Percentiles rank a stretch among this genome's conserved stretches.
Conservation (phyloP, 331 rosid genomes). For the Phaseolus coccineus region DNA sequence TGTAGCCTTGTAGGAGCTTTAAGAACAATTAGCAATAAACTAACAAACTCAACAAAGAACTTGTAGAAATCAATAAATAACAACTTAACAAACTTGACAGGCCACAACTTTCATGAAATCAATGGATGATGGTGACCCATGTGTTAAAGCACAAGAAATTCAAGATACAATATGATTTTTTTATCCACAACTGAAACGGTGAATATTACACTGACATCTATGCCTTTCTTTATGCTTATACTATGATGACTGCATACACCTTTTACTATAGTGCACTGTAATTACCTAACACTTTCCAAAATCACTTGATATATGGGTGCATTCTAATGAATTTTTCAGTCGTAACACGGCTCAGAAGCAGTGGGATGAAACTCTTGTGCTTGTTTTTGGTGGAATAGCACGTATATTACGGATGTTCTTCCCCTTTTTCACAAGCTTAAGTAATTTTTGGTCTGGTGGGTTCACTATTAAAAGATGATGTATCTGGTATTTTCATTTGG, state of each 20-base stretch:
- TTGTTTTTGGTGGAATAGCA: conserved; percentile 92
- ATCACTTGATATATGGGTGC: conserved; percentile 12
- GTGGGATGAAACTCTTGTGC: conserved; percentile 97
- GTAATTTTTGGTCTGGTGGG: conserved; percentile 91
- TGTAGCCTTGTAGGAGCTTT: conserved; percentile 30
- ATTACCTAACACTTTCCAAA: conserved; percentile 14
- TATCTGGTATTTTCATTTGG: conserved; percentile 42
- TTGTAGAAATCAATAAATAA: conserved; percentile 12
- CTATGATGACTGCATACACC: conserved; percentile 25
- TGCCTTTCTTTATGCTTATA: conserved; percentile 11
- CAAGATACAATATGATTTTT: conserved; percentile 18
- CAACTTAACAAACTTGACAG: neutral
- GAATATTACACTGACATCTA: conserved; percentile 1
- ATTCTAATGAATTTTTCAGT: conserved; percentile 64
- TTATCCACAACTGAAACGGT: neutral
- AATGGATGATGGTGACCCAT: conserved; percentile 5
- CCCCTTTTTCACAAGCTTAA: conserved; percentile 81
- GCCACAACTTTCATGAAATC: conserved; percentile 13
- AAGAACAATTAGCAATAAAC: conserved; percentile 26
- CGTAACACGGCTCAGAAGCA: conserved; percentile 99
- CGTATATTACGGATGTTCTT: conserved; percentile 92
- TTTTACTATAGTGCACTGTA: conserved; percentile 19
- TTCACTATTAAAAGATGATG: conserved; percentile 44
- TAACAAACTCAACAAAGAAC: conserved; percentile 17
- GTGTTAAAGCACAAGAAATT: conserved; percentile 9